Base-by-base conservation (phyloP, 306 rosid genomes). In the Dalbergia cultrata region DNA sequence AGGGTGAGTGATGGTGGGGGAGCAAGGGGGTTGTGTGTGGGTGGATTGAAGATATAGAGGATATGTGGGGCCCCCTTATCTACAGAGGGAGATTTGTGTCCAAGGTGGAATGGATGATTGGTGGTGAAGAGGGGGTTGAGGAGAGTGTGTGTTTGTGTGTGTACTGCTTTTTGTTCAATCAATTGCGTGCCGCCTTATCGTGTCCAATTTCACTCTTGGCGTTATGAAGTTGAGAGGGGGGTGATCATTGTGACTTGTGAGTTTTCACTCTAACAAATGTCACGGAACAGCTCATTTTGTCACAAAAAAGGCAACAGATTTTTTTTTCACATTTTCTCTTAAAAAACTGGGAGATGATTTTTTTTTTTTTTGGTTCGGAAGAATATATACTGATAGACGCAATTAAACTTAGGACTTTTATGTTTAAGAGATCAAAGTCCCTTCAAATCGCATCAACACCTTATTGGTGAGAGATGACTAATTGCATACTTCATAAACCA, bases 41-140 rank as follows among this genome's bases (percentile, higher is more conserved):
- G 63, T 21, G 54, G 72, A 35, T 21, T 61, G 70, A 58, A 43
- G 80, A 18, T 71, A 68, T 62, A 60, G 78, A 22, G 78, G 72
- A 72, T 79, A 37, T 70, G 86, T 61, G 92, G 93, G 89, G 41
- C 82, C 88, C 21, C 13, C 90, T 92, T 89, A 92, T 90, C 95
- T 63, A 12, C 7, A 70, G 71, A 0, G 88, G 45, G 64, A 83
- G 91, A 91, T 88, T 77, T 78, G 85, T 64, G 95, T 85, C 78
- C 80, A 80, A 3, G 61, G 69, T 49, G 79, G 67, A 76, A 64
- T 17, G 75, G 75, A 37, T 70, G 87, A 75, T 75, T 76, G 82
- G 85, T 83, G 76, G 86, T 44, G 83, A 83, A 60, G 31, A 31
- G 56, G 47, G 31, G 31, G 31, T 26, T 34, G 60, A 33, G 45